Percentiles rank a stretch among this genome's conserved stretches.
phyloP scores from a whole-genome alignment of 1,139 yeast genomes.

The Diutina rugosa region DNA sequence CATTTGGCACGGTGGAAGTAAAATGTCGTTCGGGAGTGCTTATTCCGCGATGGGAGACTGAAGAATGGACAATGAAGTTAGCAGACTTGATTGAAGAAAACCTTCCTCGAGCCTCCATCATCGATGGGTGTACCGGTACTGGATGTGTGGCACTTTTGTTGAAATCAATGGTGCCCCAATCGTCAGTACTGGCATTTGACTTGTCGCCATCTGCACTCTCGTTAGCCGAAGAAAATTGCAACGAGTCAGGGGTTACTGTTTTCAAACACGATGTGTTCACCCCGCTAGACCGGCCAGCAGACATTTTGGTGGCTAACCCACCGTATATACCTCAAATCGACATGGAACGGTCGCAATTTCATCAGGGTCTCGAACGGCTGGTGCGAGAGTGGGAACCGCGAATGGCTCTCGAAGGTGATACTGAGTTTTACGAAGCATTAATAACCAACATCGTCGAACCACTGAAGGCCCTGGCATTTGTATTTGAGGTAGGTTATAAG shows the following conservation, averaged over 20 bases:
- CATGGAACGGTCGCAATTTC: constrained; percentile 18
- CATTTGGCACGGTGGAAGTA: constrained; percentile 63
- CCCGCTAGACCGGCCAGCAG: background rate
- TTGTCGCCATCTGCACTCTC: constrained; percentile 38
- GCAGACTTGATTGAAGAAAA: constrained; percentile 7
- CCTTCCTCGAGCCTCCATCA: constrained; percentile 10
- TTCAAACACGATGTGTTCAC: constrained; percentile 8
- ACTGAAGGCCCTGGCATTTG: constrained; percentile 23
- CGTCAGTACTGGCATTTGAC: constrained; percentile 42
- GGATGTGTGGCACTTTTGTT: constrained; percentile 71
- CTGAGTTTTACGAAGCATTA: constrained; percentile 55
- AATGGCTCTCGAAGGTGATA: constrained; percentile 64
- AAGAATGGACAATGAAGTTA: constrained; percentile 63
- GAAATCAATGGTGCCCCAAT: constrained; percentile 16
- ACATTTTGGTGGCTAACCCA: constrained; percentile 61
- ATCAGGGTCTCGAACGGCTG: constrained; percentile 35
- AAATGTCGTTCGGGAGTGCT: constrained; percentile 52
- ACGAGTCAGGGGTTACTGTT: constrained; percentile 12
- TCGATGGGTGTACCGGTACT: constrained; percentile 83
- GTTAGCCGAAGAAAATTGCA: constrained; percentile 35
- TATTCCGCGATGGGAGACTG: constrained; percentile 94
- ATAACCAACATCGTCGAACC: constrained; percentile 26
- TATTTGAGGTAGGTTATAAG: constrained; percentile 29
- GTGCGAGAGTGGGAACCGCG: constrained; percentile 66
- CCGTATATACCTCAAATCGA: constrained; percentile 61